A percentile compares a stretch with the other conserved stretches of the same genome.
Conservation (phyloP, 495 filamentous ascomycete species). For the Rostrohypoxylon terebratum region DNA sequence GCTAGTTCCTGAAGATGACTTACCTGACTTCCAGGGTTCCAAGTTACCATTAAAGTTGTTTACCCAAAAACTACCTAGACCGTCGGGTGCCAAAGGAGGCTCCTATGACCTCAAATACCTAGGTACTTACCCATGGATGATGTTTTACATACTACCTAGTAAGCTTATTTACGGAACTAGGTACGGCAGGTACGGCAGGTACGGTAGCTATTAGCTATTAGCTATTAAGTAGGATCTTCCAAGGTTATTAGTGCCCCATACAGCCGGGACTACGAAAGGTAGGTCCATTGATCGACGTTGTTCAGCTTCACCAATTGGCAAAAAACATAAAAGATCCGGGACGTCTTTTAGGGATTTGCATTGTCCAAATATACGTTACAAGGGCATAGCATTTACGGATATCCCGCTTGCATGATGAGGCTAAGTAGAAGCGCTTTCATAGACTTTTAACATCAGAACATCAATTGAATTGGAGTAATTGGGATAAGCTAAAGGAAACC, state of each 20-base stretch:
- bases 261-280: slow-evolving; percentile 22
- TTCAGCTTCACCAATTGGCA: slow-evolving; percentile 8
- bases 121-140: slow-evolving; percentile 1
- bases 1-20: background rate
- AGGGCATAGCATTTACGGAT: background rate
- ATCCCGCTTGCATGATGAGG: background rate
- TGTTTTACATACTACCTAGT: too few relatives aligned
- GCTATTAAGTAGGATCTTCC: slow-evolving; percentile 25
- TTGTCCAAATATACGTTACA: background rate
- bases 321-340: background rate
- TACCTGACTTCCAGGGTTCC: background rate
- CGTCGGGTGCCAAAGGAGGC: background rate
- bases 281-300: slow-evolving; percentile 34
- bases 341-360: slow-evolving; percentile 3
- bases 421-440: background rate
- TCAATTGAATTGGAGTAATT: background rate
- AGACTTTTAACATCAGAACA: background rate
- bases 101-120: background rate
- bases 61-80: slow-evolving; percentile 14
- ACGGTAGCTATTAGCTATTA: too few relatives aligned
- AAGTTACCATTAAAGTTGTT: slow-evolving; percentile 16
- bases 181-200: background rate
- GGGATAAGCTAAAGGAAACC: background rate
- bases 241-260: slow-evolving; percentile 18
- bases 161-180: slow-evolving; percentile 22